Evolutionary conservation across 305 asterid species (phyloP).

Genomic region (Fraxinus sp.): DNA sequence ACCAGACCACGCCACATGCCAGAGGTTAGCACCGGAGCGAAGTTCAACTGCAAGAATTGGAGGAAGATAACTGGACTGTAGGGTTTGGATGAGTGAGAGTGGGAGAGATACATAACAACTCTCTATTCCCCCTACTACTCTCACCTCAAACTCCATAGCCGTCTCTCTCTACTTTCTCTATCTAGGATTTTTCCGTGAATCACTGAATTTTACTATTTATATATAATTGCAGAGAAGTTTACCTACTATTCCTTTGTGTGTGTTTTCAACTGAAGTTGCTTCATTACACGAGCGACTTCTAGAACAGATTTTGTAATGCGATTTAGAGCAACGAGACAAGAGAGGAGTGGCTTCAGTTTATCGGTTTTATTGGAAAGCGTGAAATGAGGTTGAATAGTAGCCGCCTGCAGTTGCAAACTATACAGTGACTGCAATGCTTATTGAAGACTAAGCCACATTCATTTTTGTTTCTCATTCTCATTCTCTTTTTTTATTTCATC

Average conservation of each 20-base stretch:
- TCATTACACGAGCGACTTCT: neutral
- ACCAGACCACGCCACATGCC: conserved; percentile 93
- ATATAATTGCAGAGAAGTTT: neutral
- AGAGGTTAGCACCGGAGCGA: conserved; percentile 48
- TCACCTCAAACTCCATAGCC: conserved; percentile 88
- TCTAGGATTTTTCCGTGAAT: neutral
- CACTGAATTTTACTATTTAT: neutral
- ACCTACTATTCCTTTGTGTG: neutral
- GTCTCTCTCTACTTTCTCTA: conserved; percentile 1
- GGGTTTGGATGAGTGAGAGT: conserved; percentile 69
- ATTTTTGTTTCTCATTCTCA: no score
- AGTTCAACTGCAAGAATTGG: conserved; percentile 82
- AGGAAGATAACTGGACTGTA: conserved; percentile 79
- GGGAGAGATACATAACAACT: conserved; percentile 85
- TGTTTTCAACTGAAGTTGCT: neutral
- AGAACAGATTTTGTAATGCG: neutral
- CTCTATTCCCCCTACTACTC: conserved; percentile 67
- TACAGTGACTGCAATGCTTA: no score
- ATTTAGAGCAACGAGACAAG: neutral
- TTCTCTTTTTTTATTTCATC: no score
- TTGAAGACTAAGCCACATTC: no score
- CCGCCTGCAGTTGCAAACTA: no score
- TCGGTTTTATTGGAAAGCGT: neutral
- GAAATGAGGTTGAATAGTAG: neutral
- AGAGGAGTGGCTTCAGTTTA: neutral